Conservation (phyloP, 192 early-diverging fungal genomes). For the Pilobolus umbonatus region DNA sequence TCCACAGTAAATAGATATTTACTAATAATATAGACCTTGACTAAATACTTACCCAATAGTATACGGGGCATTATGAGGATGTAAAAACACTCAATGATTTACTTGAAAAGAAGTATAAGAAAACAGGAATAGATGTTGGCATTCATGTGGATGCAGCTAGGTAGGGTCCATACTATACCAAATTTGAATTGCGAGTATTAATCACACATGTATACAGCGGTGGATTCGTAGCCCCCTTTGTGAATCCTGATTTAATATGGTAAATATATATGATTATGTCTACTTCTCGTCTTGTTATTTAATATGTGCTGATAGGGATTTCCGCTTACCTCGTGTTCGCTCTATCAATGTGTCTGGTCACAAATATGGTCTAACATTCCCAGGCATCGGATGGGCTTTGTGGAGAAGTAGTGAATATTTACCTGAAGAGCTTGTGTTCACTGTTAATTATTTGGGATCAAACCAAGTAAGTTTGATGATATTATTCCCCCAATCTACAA, state of each 20-base stretch:
- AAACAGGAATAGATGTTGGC: constrained; percentile 63
- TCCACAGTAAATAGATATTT: constrained; percentile 41
- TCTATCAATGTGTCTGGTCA: constrained; percentile 83
- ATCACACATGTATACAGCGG: constrained; percentile 35
- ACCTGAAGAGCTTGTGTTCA: constrained; percentile 72
- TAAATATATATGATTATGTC: constrained; percentile 12
- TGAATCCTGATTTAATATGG: constrained; percentile 70
- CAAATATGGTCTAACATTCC: constrained; percentile 82
- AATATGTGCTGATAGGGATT: constrained; percentile 38
- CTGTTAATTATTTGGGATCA: constrained; percentile 68
- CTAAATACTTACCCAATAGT: constrained; percentile 23
- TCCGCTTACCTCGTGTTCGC: constrained; percentile 60
- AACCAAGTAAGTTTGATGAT: constrained; percentile 41
- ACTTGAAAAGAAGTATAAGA: constrained; percentile 53
- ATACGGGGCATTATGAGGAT: constrained; percentile 83
- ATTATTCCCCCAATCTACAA: not conserved
- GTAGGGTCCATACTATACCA: not conserved
- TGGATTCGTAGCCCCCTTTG: constrained; percentile 85
- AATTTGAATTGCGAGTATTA: not conserved
- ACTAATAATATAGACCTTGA: not conserved
- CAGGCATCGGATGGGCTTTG: constrained; percentile 79
- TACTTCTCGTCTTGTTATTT: too few relatives aligned
- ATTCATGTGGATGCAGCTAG: constrained; percentile 85
- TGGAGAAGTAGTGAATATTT: constrained; percentile 66
- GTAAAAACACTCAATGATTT: constrained; percentile 57